Evolutionary conservation across 2,329 filamentous ascomycete species (phyloP).

Genomic region (Pleomassaria siparia): DNA sequence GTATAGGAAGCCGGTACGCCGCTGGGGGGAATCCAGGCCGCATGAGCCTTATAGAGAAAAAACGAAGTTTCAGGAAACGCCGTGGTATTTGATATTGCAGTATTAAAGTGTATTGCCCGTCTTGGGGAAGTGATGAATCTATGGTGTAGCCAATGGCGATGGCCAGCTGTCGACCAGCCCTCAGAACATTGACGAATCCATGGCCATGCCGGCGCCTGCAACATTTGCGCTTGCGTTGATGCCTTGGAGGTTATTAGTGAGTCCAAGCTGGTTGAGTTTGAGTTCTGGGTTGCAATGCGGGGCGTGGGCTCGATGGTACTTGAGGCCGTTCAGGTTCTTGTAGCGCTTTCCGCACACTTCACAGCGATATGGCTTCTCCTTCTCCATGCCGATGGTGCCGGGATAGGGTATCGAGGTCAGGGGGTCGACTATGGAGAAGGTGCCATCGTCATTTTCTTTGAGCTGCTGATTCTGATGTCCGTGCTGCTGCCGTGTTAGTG

Average conservation of each 20-base stretch:
- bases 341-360: conserved; percentile 97
- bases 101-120: neutral
- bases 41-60: conserved; percentile 11
- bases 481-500: conserved; percentile 55
- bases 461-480: conserved; percentile 96
- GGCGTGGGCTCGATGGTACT: conserved; percentile 78
- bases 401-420: conserved; percentile 93
- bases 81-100: conserved; percentile 9
- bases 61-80: conserved; percentile 17
- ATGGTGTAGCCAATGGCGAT: neutral
- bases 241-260: conserved; percentile 42
- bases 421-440: conserved; percentile 96
- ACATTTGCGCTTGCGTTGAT: conserved; percentile 50
- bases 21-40: conserved; percentile 8
- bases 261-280: conserved; percentile 51
- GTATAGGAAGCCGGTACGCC: conserved; percentile 13
- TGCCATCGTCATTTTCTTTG: conserved; percentile 94
- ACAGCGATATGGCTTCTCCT: conserved; percentile 98
- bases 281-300: conserved; percentile 87
- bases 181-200: conserved; percentile 55
- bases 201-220: conserved; percentile 56
- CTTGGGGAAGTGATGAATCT: conserved; percentile 1
- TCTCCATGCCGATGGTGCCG: conserved; percentile 98
- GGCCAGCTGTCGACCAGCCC: neutral
- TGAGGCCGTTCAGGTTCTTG: conserved; percentile 97